Evolutionary conservation across 148 eudicot species (phyloP).

Genomic region (Arctostaphylos glauca): DNA sequence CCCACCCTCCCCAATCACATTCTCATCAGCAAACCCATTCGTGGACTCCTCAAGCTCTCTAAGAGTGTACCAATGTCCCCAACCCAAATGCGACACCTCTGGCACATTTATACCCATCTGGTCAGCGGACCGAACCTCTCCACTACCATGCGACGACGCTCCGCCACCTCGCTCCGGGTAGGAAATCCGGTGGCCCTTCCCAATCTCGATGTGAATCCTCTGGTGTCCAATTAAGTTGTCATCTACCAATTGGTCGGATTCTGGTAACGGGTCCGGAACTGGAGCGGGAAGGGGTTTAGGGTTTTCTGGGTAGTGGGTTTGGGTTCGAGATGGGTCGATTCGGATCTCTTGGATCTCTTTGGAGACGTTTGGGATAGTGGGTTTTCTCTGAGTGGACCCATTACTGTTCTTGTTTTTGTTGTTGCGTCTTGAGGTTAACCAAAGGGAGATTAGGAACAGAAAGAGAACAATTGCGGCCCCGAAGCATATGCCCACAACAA

Average conservation of each 20-base stretch:
- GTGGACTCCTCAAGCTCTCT: constrained; percentile 79
- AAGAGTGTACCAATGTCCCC: constrained; percentile 92
- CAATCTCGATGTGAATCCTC: constrained; percentile 52
- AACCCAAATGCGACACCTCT: constrained; percentile 81
- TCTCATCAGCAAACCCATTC: constrained; percentile 62
- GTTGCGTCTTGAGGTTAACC: constrained; percentile 53
- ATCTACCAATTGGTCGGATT: constrained; percentile 37
- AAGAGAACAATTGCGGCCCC: constrained; percentile 59
- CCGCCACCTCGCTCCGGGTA: constrained; percentile 35
- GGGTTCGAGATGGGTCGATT: constrained; percentile 28
- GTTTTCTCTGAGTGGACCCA: constrained; percentile 12
- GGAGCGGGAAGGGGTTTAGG: constrained; percentile 17
- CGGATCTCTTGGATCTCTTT: constrained; percentile 69
- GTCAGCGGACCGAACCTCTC: constrained; percentile 37
- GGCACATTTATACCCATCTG: constrained; percentile 33
- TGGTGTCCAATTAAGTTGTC: constrained; percentile 29
- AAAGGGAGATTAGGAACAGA: constrained; percentile 61
- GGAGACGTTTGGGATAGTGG: constrained; percentile 53
- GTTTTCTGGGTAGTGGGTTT: constrained; percentile 10
- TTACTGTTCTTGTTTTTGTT: constrained; percentile 19
- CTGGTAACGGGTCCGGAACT: constrained; percentile 26
- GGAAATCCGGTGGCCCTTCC: constrained; percentile 52
- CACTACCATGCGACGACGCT: constrained; percentile 28
- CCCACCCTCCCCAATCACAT: constrained; percentile 97
- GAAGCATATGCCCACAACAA: constrained; percentile 59